Conservation (phyloP, 176 grass and related monocot species). For the Tillandsia leiboldiana region DNA sequence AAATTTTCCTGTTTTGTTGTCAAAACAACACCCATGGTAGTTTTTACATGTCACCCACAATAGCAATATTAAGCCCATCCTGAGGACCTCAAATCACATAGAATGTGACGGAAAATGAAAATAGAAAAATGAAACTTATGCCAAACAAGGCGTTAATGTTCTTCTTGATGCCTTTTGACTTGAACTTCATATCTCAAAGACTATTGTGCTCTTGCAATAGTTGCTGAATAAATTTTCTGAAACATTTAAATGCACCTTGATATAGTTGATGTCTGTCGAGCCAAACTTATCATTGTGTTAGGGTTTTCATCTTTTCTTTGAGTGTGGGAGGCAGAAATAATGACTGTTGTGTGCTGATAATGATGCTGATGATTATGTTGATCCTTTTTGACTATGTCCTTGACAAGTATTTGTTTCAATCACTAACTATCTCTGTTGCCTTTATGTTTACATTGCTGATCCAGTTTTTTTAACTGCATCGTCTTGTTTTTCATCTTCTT, state of each 20-base stretch:
- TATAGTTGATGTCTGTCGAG: background rate
- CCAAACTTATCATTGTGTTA: background rate
- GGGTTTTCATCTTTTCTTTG: background rate
- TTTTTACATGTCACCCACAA: too few species aligned
- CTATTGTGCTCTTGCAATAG: background rate
- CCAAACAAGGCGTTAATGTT: too few species aligned
- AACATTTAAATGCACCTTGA: background rate
- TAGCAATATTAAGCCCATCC: too few species aligned
- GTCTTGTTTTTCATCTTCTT: background rate
- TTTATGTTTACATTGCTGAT: background rate
- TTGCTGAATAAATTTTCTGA: background rate
- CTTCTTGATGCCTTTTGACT: too few species aligned
- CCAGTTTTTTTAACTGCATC: background rate
- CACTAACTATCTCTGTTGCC: background rate
- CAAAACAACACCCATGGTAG: too few species aligned
- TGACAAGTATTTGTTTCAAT: too few species aligned
- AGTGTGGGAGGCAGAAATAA: background rate
- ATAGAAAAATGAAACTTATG: background rate
- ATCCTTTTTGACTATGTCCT: background rate
- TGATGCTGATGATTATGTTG: background rate
- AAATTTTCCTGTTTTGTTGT: too few species aligned
- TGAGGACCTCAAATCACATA: too few species aligned
- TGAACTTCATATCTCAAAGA: too few species aligned
- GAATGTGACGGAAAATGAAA: too few species aligned
- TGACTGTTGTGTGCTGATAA: background rate